Base-by-base conservation (phyloP, 1,139 yeast species). In the Scheffersomyces parashehatae region DNA sequence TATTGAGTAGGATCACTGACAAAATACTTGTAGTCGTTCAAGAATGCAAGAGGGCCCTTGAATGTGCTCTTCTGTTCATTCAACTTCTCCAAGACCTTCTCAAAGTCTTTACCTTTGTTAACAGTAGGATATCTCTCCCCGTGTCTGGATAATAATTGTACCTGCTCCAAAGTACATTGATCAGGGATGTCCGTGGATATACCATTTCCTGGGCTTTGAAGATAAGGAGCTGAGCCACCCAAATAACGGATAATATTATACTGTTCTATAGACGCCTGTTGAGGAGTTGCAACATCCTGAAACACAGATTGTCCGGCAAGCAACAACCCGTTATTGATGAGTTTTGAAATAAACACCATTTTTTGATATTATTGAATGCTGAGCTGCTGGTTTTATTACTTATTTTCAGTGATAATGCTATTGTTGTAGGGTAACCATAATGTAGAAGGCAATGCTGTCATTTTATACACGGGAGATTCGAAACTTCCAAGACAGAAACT, bases 51-150 rank as follows among this genome's bases (percentile, higher is more conserved):
- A 9, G 59, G 60, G 0, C 74, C 75, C 39, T 56, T 58, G 46
- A 64, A 60, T 3, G 65, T 62, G 1, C 56, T 52, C 30, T 61
- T 58, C 48, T 59, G 60, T 12, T 49, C 40, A 40, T 54, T 38
- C 40, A 65, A 53, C 44, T 60, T 63, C 9, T 50, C 37, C 43
- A 54, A 43, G 33, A 64, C 45, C 8, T 52, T 51, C 37, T 61
- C 52, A 35, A 43, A 39, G 29, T n/a, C 37, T n/a, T 36, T 29
- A 3, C 55, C 57, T 3, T 29, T 37, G 7, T 33, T 44, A 20
- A 44, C 45, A 36, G 58, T 50, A 38, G 88, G 89, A 58, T 72
- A 85, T 54, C 93, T 68, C 56, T 84, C 90, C n/a, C 91, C 93
- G 54, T 86, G 93, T 58, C 93, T 77, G 45, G 77, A 72, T 40